Percentiles rank a stretch among this genome's conserved stretches.
Conservation (phyloP, 2,329 filamentous ascomycete species). For the Triangularia verruculosa region DNA sequence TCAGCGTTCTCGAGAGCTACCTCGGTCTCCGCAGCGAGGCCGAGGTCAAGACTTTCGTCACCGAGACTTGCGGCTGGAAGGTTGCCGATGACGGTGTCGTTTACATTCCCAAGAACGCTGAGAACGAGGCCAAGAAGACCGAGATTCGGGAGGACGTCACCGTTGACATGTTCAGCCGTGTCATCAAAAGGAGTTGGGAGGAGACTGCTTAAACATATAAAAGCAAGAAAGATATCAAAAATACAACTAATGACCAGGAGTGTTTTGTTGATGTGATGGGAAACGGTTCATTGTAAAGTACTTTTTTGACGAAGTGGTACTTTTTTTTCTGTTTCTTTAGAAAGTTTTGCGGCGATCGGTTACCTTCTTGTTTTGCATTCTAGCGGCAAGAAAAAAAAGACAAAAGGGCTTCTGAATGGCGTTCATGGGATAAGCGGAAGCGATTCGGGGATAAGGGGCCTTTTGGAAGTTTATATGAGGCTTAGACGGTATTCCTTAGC, state of each 20-base stretch:
- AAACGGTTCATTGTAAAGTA: conserved; percentile 1
- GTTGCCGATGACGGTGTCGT: conserved; percentile 65
- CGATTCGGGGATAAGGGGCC: not conserved
- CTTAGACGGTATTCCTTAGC: not conserved
- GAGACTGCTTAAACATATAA: conserved; percentile 56
- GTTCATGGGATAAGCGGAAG: not conserved
- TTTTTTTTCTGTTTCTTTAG: not conserved
- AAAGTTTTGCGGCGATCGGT: not conserved
- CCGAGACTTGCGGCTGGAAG: conserved; percentile 83
- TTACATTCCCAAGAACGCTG: conserved; percentile 84
- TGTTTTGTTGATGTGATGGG: not conserved
- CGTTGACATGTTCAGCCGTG: conserved; percentile 78
- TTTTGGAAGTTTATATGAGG: not conserved
- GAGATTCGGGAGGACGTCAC: conserved; percentile 95
- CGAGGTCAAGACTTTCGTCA: conserved; percentile 72
- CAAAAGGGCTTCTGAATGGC: not conserved
- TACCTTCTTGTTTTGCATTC: not conserved
- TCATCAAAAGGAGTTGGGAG: conserved; percentile 83
- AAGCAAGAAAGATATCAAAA: not conserved
- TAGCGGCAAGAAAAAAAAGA: not conserved
- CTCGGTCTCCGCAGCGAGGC: conserved; percentile 65
- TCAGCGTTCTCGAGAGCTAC: conserved; percentile 70
- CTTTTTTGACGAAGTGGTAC: conserved; percentile 6
- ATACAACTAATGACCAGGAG: not conserved
- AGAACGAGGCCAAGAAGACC: conserved; percentile 95